Conservation (phyloP, 1,284 basidiomycete genomes). For the Boletellus sp. region DNA sequence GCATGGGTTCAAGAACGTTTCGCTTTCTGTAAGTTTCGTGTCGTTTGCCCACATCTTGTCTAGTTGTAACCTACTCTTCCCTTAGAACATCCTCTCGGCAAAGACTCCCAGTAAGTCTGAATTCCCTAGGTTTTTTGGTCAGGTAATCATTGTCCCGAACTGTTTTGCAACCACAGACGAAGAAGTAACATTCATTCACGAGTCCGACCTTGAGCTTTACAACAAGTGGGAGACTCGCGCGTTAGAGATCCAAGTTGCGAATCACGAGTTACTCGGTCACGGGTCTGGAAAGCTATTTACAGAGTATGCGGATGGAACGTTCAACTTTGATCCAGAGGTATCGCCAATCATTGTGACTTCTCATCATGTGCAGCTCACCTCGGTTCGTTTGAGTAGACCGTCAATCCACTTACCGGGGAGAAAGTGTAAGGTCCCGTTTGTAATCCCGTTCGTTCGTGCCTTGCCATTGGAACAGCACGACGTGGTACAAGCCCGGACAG, state of each 20-base stretch:
- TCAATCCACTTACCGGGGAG: constrained; percentile 82
- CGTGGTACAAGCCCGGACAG: constrained; percentile 84
- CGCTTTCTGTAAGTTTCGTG: constrained; percentile 53
- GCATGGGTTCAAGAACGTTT: constrained; percentile 82
- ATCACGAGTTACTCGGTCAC: constrained; percentile 79
- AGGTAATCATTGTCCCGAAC: not conserved
- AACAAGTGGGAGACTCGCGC: constrained; percentile 72
- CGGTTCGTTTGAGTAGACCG: constrained; percentile 43
- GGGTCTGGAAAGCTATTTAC: constrained; percentile 79
- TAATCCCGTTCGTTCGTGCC: not conserved
- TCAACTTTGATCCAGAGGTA: constrained; percentile 70
- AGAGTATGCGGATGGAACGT: constrained; percentile 67
- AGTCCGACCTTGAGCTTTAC: constrained; percentile 67
- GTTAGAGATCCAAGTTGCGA: constrained; percentile 84
- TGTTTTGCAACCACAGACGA: constrained; percentile 47
- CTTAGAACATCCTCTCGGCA: constrained; percentile 74
- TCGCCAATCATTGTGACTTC: constrained; percentile 35
- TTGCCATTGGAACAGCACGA: constrained; percentile 40
- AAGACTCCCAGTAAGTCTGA: constrained; percentile 67
- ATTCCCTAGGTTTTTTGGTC: not conserved
- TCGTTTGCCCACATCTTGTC: not conserved
- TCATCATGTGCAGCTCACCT: constrained; percentile 1
- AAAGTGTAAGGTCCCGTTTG: constrained; percentile 49
- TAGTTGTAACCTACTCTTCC: not conserved
- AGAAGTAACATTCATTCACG: constrained; percentile 76